Evolutionary conservation across 2,329 filamentous ascomycete species (phyloP).

Genomic region (Calonectria hawksworthii): DNA sequence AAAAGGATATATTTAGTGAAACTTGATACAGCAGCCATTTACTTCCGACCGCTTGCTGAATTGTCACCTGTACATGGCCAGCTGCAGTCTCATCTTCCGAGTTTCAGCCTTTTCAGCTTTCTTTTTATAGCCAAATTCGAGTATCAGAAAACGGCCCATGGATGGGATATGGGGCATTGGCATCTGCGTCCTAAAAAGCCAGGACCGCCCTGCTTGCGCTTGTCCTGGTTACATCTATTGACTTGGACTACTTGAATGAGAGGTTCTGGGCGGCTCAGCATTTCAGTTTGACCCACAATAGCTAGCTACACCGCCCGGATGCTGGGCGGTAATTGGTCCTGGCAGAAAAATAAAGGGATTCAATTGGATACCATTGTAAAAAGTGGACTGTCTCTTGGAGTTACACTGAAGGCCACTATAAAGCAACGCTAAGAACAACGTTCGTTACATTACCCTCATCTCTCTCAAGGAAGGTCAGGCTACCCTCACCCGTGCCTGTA

Average conservation of each 20-base stretch:
- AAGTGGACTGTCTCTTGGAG: neutral
- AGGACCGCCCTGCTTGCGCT: neutral
- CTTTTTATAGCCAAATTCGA: neutral
- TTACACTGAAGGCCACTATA: neutral
- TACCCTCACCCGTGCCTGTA: neutral
- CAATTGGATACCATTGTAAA: neutral
- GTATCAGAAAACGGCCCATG: neutral
- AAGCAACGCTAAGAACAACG: neutral
- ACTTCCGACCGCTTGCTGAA: neutral
- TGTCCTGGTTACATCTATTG: neutral
- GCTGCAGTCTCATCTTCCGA: neutral
- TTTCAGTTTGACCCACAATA: neutral
- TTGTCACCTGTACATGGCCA: neutral
- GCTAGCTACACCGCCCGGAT: neutral
- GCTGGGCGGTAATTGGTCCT: neutral
- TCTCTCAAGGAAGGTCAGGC: neutral
- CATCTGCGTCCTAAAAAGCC: neutral
- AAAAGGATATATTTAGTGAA: neutral
- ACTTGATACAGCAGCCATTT: neutral
- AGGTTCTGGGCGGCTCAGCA: neutral
- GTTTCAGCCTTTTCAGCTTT: neutral
- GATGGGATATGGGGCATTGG: neutral
- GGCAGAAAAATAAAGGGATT: neutral
- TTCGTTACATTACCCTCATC: neutral
- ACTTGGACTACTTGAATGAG: neutral